These are phyloP conservation scores for Pseudogymnoascus sp. DNA, from an alignment of 2,329 filamentous ascomycete species.

Conservation along the genomic window DNA sequence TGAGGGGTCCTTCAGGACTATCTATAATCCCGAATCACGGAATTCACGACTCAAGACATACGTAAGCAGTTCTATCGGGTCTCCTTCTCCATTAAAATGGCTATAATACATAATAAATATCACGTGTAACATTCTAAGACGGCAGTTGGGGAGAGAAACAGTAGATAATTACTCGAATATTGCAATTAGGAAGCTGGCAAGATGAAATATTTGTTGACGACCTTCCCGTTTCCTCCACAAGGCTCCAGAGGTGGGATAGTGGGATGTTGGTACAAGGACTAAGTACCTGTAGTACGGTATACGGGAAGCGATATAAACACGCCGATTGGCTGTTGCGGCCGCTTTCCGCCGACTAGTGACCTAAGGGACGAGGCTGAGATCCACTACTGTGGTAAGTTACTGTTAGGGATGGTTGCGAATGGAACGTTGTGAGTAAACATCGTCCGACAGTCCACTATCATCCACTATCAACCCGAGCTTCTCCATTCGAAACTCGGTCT, in stretches of 20 bases:
- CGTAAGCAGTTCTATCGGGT: neutral
- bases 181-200: neutral
- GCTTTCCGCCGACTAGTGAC: neutral
- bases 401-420: no score
- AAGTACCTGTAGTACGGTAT: neutral
- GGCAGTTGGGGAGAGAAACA: neutral
- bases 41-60: neutral
- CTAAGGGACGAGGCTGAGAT: conserved; percentile 1
- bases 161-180: neutral
- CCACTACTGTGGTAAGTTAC: no score
- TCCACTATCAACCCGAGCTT: neutral
- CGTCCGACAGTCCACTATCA: neutral
- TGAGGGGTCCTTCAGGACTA: conserved; percentile 3
- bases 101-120: neutral
- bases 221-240: conserved; percentile 3
- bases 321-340: conserved; percentile 2
- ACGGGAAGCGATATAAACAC: neutral
- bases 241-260: neutral
- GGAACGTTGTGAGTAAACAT: conserved; percentile 8
- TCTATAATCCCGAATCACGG: conserved; percentile 1
- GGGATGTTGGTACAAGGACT: no score
- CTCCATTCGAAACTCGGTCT: neutral
- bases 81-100: neutral
- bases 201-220: neutral
- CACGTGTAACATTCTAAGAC: neutral